Percentiles rank a stretch among this genome's conserved stretches.
Conservation (phyloP, 2,329 filamentous ascomycete species). For the Cordyceps javanica region DNA sequence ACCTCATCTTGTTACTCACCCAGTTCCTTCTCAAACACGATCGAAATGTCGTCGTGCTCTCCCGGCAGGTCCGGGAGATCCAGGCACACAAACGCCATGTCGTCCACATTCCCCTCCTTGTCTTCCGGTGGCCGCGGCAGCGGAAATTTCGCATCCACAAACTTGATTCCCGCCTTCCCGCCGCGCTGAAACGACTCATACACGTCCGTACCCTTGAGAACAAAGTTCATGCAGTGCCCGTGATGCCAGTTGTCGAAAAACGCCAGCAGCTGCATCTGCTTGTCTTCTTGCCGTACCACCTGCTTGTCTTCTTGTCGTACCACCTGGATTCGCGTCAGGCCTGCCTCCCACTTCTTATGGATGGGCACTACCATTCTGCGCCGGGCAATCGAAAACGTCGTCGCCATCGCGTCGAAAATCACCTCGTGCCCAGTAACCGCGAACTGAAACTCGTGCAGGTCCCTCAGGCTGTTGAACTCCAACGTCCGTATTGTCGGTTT, state of each 20-base stretch:
- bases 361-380: conserved; percentile 86
- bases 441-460: conserved; percentile 72
- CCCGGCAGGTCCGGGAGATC: conserved; percentile 85
- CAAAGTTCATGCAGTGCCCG: conserved; percentile 83
- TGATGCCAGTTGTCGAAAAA: conserved; percentile 88
- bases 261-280: conserved; percentile 68
- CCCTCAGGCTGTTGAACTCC: conserved; percentile 57
- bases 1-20: conserved; percentile 44
- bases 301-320: conserved; percentile 65
- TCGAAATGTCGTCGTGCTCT: conserved; percentile 86
- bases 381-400: conserved; percentile 73
- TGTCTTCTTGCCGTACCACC: conserved; percentile 64
- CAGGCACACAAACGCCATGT: conserved; percentile 72
- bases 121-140: conserved; percentile 58
- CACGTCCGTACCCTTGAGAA: conserved; percentile 74
- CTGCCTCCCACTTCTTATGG: conserved; percentile 89
- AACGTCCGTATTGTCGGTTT: conserved; percentile 65
- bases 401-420: conserved; percentile 64
- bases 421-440: conserved; percentile 77
- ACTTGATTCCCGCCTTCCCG: conserved; percentile 65
- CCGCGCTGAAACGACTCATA: conserved; percentile 64
- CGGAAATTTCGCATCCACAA: conserved; percentile 88
- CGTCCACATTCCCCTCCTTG: conserved; percentile 45
- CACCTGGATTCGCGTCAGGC: conserved; percentile 72
- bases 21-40: conserved; percentile 73